Conservation (phyloP, 345 rosid species). For the Hevea brasiliensis region DNA sequence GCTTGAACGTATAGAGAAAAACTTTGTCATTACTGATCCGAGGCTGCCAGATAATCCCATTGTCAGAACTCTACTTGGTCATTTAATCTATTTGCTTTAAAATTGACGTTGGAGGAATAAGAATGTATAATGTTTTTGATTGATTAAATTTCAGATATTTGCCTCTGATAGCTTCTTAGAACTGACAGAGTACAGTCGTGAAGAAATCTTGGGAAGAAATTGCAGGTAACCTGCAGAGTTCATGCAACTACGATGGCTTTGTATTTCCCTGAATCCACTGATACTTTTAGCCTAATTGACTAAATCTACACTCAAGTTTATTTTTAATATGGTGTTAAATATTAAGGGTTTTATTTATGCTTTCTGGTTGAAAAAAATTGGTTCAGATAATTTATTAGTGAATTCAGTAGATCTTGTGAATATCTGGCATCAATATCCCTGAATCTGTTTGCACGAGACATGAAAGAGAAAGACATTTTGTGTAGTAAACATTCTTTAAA, state of each 20-base stretch:
- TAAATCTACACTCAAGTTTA: too few relatives aligned
- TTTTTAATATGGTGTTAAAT: too few relatives aligned
- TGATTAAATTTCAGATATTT: conserved; percentile 58
- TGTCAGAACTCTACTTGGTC: conserved; percentile 43
- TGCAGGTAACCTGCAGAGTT: conserved; percentile 60
- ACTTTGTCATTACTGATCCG: conserved; percentile 97
- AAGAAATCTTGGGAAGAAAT: conserved; percentile 92
- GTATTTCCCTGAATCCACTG: too few relatives aligned
- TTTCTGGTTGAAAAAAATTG: too few relatives aligned
- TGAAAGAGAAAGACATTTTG: not conserved
- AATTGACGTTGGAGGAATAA: not conserved
- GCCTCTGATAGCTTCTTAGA: conserved; percentile 98
- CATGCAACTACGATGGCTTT: too few relatives aligned
- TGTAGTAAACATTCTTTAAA: not conserved
- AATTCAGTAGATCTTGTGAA: too few relatives aligned
- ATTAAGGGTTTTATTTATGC: too few relatives aligned
- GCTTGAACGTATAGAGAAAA: conserved; percentile 97
- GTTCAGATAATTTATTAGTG: too few relatives aligned
- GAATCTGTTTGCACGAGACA: not conserved
- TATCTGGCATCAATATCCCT: too few relatives aligned
- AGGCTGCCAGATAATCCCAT: conserved; percentile 98
- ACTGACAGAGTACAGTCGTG: conserved; percentile 95
- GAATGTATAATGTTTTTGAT: conserved; percentile 7
- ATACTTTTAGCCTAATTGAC: too few relatives aligned
- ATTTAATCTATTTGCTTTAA: not conserved